These are phyloP conservation scores for Collybia mongolica DNA, from an alignment of 768 basidiomycete species.

Conservation along the genomic window DNA sequence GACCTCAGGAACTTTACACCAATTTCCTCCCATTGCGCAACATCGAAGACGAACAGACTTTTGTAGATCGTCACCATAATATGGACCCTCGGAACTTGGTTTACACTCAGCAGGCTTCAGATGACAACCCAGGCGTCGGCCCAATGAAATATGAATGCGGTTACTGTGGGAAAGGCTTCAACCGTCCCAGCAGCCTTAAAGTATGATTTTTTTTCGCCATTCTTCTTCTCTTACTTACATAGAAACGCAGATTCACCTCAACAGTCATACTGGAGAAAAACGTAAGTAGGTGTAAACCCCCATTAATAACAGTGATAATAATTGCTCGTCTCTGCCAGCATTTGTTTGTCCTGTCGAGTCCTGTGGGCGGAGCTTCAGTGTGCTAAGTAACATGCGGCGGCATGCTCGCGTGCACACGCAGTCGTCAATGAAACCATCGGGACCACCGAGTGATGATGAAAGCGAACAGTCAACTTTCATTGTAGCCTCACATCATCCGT, in stretches of 20 bases:
- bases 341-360: constrained; percentile 72
- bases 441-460: constrained; percentile 44
- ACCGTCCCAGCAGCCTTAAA: constrained; percentile 80
- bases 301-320: constrained; percentile 8
- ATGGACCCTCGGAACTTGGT: not conserved
- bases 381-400: constrained; percentile 86
- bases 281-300: constrained; percentile 46
- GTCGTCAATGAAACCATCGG: constrained; percentile 27
- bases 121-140: constrained; percentile 16
- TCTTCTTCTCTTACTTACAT: constrained; percentile 2
- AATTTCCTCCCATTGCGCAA: not conserved
- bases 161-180: constrained; percentile 82
- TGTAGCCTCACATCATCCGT: constrained; percentile 10
- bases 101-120: not conserved
- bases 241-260: constrained; percentile 66
- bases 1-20: constrained; percentile 10
- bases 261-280: constrained; percentile 84
- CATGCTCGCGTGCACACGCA: constrained; percentile 72
- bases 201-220: constrained; percentile 31
- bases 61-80: constrained; percentile 7
- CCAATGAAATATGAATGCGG: constrained; percentile 68
- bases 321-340: constrained; percentile 39
- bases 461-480: constrained; percentile 25
- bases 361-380: constrained; percentile 82
- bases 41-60: constrained; percentile 15